A percentile compares a stretch with the other conserved stretches of the same genome.
Evolutionary conservation across 768 basidiomycete genomes (phyloP).

Genomic region (Lyophyllum decastes): DNA sequence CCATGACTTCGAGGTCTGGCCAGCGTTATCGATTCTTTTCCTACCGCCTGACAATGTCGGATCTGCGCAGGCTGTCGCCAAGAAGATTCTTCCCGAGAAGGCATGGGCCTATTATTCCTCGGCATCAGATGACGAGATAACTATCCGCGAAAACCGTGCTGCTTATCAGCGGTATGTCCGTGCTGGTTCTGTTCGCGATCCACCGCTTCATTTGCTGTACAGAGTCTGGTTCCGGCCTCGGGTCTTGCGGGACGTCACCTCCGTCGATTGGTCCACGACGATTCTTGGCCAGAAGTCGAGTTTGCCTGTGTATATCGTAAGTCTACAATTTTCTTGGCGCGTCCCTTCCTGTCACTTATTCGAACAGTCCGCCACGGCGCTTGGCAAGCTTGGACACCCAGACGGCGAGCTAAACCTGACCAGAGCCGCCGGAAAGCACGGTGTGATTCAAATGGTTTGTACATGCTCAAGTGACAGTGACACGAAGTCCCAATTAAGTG

Average conservation of each 20-base stretch:
- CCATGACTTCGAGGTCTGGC: conserved; percentile 86
- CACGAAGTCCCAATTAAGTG: background rate
- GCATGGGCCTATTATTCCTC: conserved; percentile 97
- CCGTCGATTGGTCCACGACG: conserved; percentile 78
- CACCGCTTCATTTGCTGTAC: background rate
- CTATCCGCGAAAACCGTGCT: conserved; percentile 81
- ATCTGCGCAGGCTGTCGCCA: conserved; percentile 68
- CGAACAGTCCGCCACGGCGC: conserved; percentile 68
- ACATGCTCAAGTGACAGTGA: background rate
- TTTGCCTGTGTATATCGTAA: conserved; percentile 80
- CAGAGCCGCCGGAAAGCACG: conserved; percentile 79
- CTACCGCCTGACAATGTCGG: background rate
- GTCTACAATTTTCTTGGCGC: conserved; percentile 14
- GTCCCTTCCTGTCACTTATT: background rate
- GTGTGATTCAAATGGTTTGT: conserved; percentile 48
- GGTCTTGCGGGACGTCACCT: conserved; percentile 77
- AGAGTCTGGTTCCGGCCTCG: conserved; percentile 92
- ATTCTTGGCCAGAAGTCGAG: conserved; percentile 73
- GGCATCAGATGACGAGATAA: conserved; percentile 93
- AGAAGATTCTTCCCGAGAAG: conserved; percentile 74
- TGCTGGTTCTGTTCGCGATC: background rate
- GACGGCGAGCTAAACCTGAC: conserved; percentile 92
- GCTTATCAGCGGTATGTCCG: conserved; percentile 77
- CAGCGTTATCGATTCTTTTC: background rate
- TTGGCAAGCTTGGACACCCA: conserved; percentile 93